phyloP scores from a whole-genome alignment of 805 yeast species.

The Kodamaea restingae region DNA sequence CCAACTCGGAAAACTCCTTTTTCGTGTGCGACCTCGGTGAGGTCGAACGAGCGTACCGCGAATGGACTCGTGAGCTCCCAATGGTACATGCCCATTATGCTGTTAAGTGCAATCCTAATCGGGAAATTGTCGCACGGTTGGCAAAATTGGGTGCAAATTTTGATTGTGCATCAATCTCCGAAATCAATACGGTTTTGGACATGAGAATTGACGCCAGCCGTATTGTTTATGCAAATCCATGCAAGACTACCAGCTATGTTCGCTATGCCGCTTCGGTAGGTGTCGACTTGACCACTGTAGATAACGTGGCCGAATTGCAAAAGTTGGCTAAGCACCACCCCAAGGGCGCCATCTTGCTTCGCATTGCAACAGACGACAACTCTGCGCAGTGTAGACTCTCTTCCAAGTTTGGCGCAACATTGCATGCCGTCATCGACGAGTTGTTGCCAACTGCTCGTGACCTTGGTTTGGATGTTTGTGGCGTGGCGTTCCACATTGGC shows the following conservation, averaged over 20 bases:
- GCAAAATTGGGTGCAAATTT: conserved; percentile 67
- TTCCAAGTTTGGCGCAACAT: conserved; percentile 82
- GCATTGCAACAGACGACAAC: conserved; percentile 88
- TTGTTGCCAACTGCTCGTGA: conserved; percentile 60
- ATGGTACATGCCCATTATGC: conserved; percentile 87
- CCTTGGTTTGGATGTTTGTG: conserved; percentile 62
- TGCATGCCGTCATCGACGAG: conserved; percentile 45
- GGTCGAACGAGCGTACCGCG: conserved; percentile 53
- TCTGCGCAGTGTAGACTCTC: conserved; percentile 81
- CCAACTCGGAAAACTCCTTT: conserved; percentile 83
- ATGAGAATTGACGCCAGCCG: conserved; percentile 62
- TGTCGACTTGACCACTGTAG: conserved; percentile 80
- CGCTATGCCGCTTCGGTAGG: conserved; percentile 58
- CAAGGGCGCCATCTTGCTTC: conserved; percentile 61
- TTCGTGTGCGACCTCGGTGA: conserved; percentile 83
- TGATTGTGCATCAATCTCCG: conserved; percentile 90
- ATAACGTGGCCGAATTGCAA: conserved; percentile 77
- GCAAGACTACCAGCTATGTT: conserved; percentile 81
- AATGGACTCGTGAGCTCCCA: conserved; percentile 68
- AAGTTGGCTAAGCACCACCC: conserved; percentile 72
- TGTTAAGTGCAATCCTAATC: conserved; percentile 86
- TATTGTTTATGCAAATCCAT: conserved; percentile 90
- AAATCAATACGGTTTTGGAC: conserved; percentile 62
- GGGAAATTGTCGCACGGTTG: conserved; percentile 52
- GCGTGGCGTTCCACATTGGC: conserved; percentile 95